Base-by-base conservation (phyloP, 768 basidiomycete species). In the Trametes coccinea region DNA sequence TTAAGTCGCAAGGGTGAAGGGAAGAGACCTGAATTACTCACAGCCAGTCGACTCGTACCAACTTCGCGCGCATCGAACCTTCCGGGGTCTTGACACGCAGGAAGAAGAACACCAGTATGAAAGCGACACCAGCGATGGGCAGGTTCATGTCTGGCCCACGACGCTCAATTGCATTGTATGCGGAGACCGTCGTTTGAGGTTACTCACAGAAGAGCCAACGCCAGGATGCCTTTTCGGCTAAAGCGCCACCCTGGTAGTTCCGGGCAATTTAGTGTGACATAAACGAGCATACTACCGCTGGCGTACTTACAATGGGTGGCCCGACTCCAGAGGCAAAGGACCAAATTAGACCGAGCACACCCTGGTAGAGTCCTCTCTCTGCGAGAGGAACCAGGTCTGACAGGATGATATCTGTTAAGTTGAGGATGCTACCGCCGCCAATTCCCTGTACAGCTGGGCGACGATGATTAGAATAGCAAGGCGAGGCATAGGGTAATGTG, bases 311-410 rank as follows among this genome's bases (percentile, higher is more conserved):
- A 33, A 49, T 49, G 14, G 47, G 47, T 7, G 31, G 47, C 9
- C 47, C 47, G 31, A 49, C 31, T 5, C 27, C 47, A 33, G 47
- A 49, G 16, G 47, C 47, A 33, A 49, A 22, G 22, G 47, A 10
- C n/a, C 22, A 49, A 53, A 22, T 34, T n/a, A 53, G 10, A 40
- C 51, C 51, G 22, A 53, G 16, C 5, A 53, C 33, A 6, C 51
- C 39, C 13, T 22, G 33, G 17, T 53, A 53, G 9, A 53, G 94
- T 31, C 66, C 66, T 5, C 66, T 56, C 29, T 67, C 66, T 4
- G 60, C 56, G 13, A 67, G 57, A 9, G 66, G 63, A 14, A 67
- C 66, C 1, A 67, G 45, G 45, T 67, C 63, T 3, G 61, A 67
- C 13, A 59, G 34, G 41, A 67, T 59, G 48, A 65, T 67, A 9